Percentiles rank a stretch among this genome's conserved stretches.
Conservation (phyloP, 2,329 filamentous ascomycete genomes). For the Diplodia sapinea region DNA sequence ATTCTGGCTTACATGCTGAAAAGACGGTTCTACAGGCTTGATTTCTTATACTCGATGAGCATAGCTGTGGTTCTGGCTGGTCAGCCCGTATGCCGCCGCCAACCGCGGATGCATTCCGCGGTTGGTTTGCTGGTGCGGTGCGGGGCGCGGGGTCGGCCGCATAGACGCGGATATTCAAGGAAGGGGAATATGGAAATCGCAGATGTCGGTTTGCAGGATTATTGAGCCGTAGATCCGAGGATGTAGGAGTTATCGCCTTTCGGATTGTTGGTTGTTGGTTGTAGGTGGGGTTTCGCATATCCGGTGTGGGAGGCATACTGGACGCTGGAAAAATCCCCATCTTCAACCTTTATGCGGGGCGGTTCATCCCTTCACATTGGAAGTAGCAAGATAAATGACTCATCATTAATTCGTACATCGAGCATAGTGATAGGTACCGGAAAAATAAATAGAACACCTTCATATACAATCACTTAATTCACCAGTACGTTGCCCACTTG, state of each 20-base stretch:
- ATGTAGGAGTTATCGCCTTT: background rate
- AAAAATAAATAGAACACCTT: background rate
- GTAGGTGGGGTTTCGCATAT: background rate
- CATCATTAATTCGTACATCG: background rate
- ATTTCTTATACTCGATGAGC: background rate
- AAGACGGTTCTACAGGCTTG: background rate
- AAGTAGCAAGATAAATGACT: too few relatives aligned
- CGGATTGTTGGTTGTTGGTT: background rate
- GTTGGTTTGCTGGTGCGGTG: conserved; percentile 7
- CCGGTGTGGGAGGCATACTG: background rate
- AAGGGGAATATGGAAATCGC: background rate
- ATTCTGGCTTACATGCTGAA: background rate
- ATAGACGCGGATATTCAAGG: conserved; percentile 24
- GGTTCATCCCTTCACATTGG: background rate
- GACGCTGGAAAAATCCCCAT: background rate
- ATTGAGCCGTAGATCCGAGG: background rate
- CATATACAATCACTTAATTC: background rate
- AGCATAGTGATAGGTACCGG: too few relatives aligned
- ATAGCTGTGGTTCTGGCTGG: background rate
- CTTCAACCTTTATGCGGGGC: background rate
- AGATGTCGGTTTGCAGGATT: background rate
- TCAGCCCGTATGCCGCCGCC: conserved; percentile 7
- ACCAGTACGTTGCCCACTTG: conserved; percentile 55
- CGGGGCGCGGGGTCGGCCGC: conserved; percentile 12
- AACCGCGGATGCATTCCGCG: conserved; percentile 17